A percentile compares a stretch with the other conserved stretches of the same genome.
Conservation (phyloP, 2,329 filamentous ascomycete species). For the Claviceps digitariae region DNA sequence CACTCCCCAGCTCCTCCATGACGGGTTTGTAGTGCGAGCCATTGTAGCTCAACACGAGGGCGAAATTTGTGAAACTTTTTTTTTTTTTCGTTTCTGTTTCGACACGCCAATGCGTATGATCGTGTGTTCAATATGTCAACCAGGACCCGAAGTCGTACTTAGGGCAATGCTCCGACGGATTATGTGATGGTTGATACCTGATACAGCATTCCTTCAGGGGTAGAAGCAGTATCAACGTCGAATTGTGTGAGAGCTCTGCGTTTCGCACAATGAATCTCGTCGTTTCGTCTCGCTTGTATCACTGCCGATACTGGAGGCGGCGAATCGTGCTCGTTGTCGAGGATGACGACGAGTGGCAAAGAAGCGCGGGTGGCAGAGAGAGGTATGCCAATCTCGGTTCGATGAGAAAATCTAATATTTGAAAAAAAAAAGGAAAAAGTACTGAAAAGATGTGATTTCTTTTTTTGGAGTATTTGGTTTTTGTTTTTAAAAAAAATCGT, state of each 20-base stretch:
- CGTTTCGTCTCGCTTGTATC: no score
- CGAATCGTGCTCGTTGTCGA: no score
- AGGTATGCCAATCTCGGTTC: background rate
- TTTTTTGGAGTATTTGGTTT: background rate
- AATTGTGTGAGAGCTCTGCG: no score
- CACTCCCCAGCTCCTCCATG: slow-evolving; percentile 13
- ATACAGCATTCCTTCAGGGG: background rate
- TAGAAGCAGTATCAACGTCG: background rate
- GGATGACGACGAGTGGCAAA: background rate
- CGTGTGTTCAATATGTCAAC: background rate
- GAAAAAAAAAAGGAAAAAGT: no score
- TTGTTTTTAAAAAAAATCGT: slow-evolving; percentile 1
- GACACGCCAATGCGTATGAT: background rate
- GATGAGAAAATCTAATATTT: background rate
- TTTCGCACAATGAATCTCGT: background rate
- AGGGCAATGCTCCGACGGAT: no score
- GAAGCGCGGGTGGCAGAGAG: no score
- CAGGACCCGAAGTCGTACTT: background rate
- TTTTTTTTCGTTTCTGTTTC: background rate
- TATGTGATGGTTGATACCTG: background rate
- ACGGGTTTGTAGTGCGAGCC: slow-evolving; percentile 16
- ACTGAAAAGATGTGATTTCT: background rate
- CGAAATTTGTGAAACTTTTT: background rate
- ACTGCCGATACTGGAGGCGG: no score
- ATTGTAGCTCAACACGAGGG: slow-evolving; percentile 13